Evolutionary conservation across 2,329 filamentous ascomycete genomes (phyloP).

Genomic region (Monilinia fructicola): DNA sequence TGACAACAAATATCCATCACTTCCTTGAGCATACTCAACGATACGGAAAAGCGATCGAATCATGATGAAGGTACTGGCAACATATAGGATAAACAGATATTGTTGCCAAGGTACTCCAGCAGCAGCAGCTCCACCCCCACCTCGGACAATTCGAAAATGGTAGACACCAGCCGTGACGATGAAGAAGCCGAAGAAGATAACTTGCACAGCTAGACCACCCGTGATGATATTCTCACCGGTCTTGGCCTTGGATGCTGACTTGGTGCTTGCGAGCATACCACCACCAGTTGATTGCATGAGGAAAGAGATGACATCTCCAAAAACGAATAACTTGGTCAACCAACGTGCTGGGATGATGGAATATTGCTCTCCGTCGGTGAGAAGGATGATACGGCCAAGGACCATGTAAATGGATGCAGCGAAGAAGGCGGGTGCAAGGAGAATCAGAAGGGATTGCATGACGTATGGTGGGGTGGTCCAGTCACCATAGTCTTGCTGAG

Average conservation of each 20-base stretch:
- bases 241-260: constrained; percentile 28
- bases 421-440: constrained; percentile 45
- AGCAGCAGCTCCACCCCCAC: constrained; percentile 21
- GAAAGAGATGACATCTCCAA: constrained; percentile 48
- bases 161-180: constrained; percentile 37
- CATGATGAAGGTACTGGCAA: constrained; percentile 48
- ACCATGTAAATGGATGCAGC: constrained; percentile 46
- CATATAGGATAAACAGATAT: constrained; percentile 46
- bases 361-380: constrained; percentile 42
- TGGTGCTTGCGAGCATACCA: constrained; percentile 26
- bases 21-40: constrained; percentile 49
- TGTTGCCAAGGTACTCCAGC: constrained; percentile 33
- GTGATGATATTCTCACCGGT: constrained; percentile 47
- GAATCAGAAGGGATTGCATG: constrained; percentile 42
- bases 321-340: constrained; percentile 48
- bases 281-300: constrained; percentile 42
- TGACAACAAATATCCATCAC: constrained; percentile 46
- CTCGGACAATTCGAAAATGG: constrained; percentile 24
- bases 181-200: constrained; percentile 54
- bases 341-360: constrained; percentile 41
- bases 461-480: constrained; percentile 40
- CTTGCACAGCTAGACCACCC: constrained; percentile 50
- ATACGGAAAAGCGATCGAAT: constrained; percentile 50
- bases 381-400: constrained; percentile 44
- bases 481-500: constrained; percentile 30